These are phyloP conservation scores for Martensiomyces pterosporus DNA, from an alignment of 192 early-diverging fungal species.

Conservation along the genomic window DNA sequence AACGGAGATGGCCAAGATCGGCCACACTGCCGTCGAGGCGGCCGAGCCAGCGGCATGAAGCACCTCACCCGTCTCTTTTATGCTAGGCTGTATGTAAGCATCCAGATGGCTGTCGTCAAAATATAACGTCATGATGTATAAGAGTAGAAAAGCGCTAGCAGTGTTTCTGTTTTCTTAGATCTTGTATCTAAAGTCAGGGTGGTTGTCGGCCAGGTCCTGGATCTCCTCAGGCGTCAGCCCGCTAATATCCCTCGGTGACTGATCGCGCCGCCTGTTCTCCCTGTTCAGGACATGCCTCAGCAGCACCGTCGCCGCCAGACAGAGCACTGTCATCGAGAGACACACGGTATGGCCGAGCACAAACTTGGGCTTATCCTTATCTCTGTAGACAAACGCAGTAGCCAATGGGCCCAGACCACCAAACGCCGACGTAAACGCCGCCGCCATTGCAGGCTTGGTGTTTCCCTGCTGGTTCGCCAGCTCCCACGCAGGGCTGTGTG, in stretches of 20 bases:
- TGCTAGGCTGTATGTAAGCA: too few relatives aligned
- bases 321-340: slow-evolving; percentile 23
- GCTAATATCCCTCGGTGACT: slow-evolving; percentile 4
- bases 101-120: too few relatives aligned
- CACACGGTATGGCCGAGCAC: slow-evolving; percentile 41
- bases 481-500: slow-evolving; percentile 43
- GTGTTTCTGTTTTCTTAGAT: too few relatives aligned
- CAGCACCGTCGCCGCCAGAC: slow-evolving; percentile 12
- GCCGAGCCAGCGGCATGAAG: too few relatives aligned
- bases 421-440: slow-evolving; percentile 30
- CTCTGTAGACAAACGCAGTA: slow-evolving; percentile 47
- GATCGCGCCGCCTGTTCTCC: slow-evolving; percentile 36
- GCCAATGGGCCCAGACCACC: slow-evolving; percentile 41
- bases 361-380: slow-evolving; percentile 28
- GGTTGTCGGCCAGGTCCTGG: slow-evolving; percentile 37
- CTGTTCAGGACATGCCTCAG: slow-evolving; percentile 10
- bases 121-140: too few relatives aligned
- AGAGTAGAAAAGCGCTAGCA: too few relatives aligned
- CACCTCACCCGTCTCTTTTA: too few relatives aligned
- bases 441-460: slow-evolving; percentile 48
- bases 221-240: slow-evolving; percentile 19
- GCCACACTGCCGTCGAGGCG: not conserved
- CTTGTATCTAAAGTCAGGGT: slow-evolving; percentile 44
- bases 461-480: slow-evolving; percentile 43
- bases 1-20: slow-evolving; percentile 18